Conservation (phyloP, 2,329 filamentous ascomycete genomes). For the Ilyonectria sp. region DNA sequence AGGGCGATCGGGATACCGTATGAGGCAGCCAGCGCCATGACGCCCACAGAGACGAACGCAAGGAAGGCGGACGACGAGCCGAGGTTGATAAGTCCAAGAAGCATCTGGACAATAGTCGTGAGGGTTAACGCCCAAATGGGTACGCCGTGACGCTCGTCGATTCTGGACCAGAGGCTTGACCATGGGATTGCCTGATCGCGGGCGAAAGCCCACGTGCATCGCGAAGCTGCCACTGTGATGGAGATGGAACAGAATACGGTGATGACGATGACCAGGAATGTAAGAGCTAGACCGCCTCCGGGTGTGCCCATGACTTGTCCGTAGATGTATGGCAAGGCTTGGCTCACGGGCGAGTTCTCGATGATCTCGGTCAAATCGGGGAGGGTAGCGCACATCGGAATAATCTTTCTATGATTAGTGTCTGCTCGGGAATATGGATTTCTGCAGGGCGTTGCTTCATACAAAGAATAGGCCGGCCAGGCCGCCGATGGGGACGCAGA, state of each 20-base stretch:
- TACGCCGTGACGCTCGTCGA: slow-evolving; percentile 76
- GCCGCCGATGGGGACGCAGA: slow-evolving; percentile 75
- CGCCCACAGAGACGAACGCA: slow-evolving; percentile 84
- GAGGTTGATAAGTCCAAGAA: slow-evolving; percentile 85
- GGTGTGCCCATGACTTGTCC: slow-evolving; percentile 82
- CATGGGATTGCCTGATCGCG: slow-evolving; percentile 82
- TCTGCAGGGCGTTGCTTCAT: not conserved
- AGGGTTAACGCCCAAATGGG: slow-evolving; percentile 79
- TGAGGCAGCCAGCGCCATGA: slow-evolving; percentile 81
- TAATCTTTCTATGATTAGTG: slow-evolving; percentile 31
- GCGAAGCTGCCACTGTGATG: slow-evolving; percentile 79
- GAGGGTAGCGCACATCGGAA: slow-evolving; percentile 71
- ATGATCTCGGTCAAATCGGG: slow-evolving; percentile 76
- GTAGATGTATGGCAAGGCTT: slow-evolving; percentile 83
- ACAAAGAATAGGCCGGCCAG: slow-evolving; percentile 75
- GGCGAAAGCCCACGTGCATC: slow-evolving; percentile 83
- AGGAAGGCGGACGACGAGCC: slow-evolving; percentile 83
- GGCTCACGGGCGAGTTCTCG: slow-evolving; percentile 74
- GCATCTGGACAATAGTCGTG: slow-evolving; percentile 77
- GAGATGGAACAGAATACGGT: slow-evolving; percentile 83
- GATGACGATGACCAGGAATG: slow-evolving; percentile 83
- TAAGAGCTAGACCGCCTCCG: slow-evolving; percentile 80
- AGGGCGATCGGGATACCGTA: slow-evolving; percentile 84
- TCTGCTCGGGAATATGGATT: slow-evolving; percentile 69
- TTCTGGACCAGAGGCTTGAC: slow-evolving; percentile 75